Evolutionary conservation across 108 stramenopile species (phyloP).

Genomic region (Pinguiococcus pyrenoidosus): DNA sequence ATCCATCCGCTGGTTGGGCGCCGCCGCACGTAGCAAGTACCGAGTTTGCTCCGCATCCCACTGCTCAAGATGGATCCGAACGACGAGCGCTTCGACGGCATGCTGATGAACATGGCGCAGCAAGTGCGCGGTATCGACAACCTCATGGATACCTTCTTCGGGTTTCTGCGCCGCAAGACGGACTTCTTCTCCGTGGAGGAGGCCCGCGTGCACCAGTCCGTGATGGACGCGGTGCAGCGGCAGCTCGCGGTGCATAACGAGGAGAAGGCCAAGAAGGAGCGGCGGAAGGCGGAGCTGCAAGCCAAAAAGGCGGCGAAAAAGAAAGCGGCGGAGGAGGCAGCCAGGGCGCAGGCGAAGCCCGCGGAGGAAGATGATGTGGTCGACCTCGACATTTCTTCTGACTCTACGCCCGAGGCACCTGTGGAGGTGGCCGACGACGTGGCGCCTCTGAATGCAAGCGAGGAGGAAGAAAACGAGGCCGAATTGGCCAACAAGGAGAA

Average conservation of each 20-base stretch:
- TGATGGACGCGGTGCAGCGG: conserved; percentile 55
- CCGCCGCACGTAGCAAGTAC: too few relatives aligned
- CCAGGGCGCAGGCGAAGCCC: conserved; percentile 16
- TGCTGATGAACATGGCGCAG: conserved; percentile 87
- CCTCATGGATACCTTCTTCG: conserved; percentile 86
- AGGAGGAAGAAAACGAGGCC: conserved; percentile 25
- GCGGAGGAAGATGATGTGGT: neutral
- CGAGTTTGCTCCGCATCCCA: too few relatives aligned
- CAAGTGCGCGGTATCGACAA: conserved; percentile 84
- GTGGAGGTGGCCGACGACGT: neutral
- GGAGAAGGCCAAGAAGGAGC: conserved; percentile 27
- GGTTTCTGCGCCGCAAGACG: conserved; percentile 91
- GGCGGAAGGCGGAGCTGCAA: conserved; percentile 23
- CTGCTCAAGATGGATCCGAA: too few relatives aligned
- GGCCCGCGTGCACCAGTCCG: conserved; percentile 30
- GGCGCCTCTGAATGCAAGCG: neutral
- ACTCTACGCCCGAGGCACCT: too few relatives aligned
- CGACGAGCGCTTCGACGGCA: conserved; percentile 90
- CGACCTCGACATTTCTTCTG: neutral
- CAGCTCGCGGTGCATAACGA: conserved; percentile 51
- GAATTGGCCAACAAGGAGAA: too few relatives aligned
- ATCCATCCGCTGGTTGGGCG: too few relatives aligned
- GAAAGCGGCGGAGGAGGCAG: conserved; percentile 1
- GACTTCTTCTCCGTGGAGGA: conserved; percentile 81
- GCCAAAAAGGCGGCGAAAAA: conserved; percentile 3